Evolutionary conservation across 2,329 filamentous ascomycete species (phyloP), one percentile per base, ranked within the genome.

Genomic region (Cordyceps fumosorosea): DNA sequence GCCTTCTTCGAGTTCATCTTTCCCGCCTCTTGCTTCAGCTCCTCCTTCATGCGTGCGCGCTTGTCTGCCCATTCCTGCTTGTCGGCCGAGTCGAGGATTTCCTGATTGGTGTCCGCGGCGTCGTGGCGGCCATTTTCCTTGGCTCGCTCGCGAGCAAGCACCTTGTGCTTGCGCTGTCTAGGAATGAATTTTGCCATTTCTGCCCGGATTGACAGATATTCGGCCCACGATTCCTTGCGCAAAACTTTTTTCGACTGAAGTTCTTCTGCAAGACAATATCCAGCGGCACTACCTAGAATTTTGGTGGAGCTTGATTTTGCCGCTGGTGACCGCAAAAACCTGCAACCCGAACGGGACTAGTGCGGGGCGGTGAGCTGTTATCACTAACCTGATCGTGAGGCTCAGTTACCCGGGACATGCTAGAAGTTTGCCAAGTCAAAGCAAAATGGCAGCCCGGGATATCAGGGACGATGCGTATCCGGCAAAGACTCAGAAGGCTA

Each of bases 101-200:
- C 71, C 53, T 77, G 72, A 64, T 76, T 75, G 37, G 70, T 71
- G 61, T 73, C 73, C 44, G 73, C 69, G 62, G 71, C 73, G 64
- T 80, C 74, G 67, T 77, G 74, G 24, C 69, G 72, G 34, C 69
- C 73, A 64, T 77, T 75, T 63, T 81, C 74, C 53, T 76, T 71
- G 55, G 78, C 77, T 70, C 82, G 82, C 68, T 84, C 78, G 47
- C 88, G 84, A 34, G 88, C 89, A 22, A 89, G 78, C 44, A 85
- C 86, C 69, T 84, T 88, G 72, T 88, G 86, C 75, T 89, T 89
- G 64, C 86, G 79, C 76, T 87, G 84, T 29, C 86, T 79, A 44
- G 86, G 84, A 1, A 87, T 82, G 65, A 86, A 88, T 69, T 82
- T 82, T 5, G 75, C 75, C 81, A 84, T 84, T 18, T 68, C 73